phyloP scores from a whole-genome alignment of 768 basidiomycete species.

The Podaxis sp. region DNA sequence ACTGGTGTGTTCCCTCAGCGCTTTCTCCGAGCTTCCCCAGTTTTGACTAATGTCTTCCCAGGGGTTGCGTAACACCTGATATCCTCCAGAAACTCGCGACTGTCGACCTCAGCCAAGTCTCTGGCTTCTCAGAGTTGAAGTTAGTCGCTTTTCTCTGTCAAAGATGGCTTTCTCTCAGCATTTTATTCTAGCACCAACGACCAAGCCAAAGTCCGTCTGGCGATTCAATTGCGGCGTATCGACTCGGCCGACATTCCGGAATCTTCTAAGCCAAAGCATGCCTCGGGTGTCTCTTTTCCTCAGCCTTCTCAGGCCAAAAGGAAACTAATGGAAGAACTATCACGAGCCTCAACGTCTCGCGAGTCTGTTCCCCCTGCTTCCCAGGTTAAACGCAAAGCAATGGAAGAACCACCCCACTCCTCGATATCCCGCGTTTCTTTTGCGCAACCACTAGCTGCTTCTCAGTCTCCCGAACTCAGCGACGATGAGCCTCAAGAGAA shows the following conservation, averaged over 20 bases:
- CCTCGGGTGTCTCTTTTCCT: conserved; percentile 12
- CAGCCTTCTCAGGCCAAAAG: conserved; percentile 16
- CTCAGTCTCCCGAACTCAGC: conserved; percentile 30
- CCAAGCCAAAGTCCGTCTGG: conserved; percentile 59
- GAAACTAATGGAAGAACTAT: conserved; percentile 1
- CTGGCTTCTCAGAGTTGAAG: conserved; percentile 55
- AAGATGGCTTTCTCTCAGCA: background rate
- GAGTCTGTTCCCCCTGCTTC: background rate
- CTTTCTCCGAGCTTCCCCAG: background rate
- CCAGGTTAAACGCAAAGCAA: conserved; percentile 16
- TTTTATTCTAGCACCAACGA: conserved; percentile 48
- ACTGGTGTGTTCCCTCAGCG: conserved; percentile 51
- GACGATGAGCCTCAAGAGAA: conserved; percentile 43
- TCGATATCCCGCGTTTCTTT: conserved; percentile 2
- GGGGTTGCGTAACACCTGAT: conserved; percentile 70
- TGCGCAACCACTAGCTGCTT: background rate
- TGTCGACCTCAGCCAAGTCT: conserved; percentile 38
- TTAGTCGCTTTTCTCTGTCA: conserved; percentile 26
- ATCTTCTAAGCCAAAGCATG: conserved; percentile 31
- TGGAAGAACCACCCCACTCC: background rate
- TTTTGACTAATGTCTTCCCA: conserved; percentile 24
- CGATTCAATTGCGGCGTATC: conserved; percentile 53
- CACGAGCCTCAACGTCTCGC: background rate
- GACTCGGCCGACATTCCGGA: conserved; percentile 58
- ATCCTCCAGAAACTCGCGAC: conserved; percentile 52